Evolutionary conservation across 2,329 filamentous ascomycete species (phyloP).

Genomic region (Gyromitra esculenta): DNA sequence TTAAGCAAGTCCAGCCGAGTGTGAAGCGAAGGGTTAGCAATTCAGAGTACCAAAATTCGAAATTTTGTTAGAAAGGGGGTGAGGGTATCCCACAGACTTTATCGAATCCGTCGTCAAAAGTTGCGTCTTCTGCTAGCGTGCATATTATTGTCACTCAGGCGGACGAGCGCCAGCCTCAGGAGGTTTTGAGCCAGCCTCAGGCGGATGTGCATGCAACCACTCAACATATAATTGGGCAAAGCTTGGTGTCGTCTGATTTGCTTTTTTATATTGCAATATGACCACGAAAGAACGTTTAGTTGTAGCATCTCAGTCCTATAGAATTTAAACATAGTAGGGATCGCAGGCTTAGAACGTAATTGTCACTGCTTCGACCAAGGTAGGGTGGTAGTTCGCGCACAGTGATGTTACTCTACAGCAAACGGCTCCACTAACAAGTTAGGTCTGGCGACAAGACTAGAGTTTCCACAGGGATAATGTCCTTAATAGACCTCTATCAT

Average conservation of each 20-base stretch:
- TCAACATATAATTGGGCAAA: not conserved
- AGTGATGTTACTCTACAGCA: too few relatives aligned
- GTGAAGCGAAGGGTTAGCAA: not conserved
- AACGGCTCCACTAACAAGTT: too few relatives aligned
- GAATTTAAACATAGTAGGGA: too few relatives aligned
- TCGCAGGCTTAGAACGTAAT: too few relatives aligned
- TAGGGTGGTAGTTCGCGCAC: too few relatives aligned
- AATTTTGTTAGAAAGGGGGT: not conserved
- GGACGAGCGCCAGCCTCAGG: slow-evolving; percentile 2
- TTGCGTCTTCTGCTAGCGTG: not conserved
- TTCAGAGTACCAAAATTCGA: not conserved
- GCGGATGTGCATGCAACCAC: not conserved
- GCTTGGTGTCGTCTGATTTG: not conserved
- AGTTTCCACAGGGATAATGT: too few relatives aligned
- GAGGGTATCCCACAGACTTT: not conserved
- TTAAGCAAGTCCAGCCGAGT: not conserved
- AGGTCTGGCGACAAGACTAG: too few relatives aligned
- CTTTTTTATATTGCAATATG: too few relatives aligned
- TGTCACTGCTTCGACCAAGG: too few relatives aligned
- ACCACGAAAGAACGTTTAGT: too few relatives aligned
- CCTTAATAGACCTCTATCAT: too few relatives aligned
- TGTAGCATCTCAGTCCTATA: too few relatives aligned
- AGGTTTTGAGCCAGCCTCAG: not conserved
- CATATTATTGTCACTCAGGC: slow-evolving; percentile 1
- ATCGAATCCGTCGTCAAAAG: not conserved